Evolutionary conservation across 1,284 basidiomycete genomes (phyloP).

Genomic region (Rhodotorula sp.): DNA sequence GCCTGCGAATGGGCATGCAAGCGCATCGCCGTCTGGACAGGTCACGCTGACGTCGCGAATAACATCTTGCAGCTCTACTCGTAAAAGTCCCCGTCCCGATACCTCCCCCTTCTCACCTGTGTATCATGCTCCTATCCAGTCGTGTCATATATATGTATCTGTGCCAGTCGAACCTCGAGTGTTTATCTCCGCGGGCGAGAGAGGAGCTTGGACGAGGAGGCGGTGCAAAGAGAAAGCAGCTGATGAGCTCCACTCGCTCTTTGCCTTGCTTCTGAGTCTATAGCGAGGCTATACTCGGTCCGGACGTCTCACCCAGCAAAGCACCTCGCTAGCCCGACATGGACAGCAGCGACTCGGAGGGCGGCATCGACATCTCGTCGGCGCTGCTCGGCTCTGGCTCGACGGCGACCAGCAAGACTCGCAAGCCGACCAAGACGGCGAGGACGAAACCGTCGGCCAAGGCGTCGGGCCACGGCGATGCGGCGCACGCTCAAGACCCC

Average conservation of each 20-base stretch:
- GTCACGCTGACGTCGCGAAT: too few species aligned
- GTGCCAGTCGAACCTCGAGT: too few species aligned
- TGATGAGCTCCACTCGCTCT: not conserved
- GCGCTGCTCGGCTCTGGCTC: constrained; percentile 17
- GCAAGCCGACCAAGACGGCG: constrained; percentile 3
- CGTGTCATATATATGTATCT: too few species aligned
- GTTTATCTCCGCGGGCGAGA: constrained; percentile 51
- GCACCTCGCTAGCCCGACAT: not conserved
- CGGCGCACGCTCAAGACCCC: not conserved
- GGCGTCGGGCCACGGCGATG: not conserved
- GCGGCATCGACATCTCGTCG: constrained; percentile 31
- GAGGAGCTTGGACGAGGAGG: constrained; percentile 68
- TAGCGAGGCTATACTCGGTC: constrained; percentile 65
- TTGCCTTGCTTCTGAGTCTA: constrained; percentile 60
- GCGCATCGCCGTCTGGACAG: too few species aligned
- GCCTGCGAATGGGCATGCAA: too few species aligned
- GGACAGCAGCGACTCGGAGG: constrained; percentile 8
- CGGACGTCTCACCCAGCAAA: not conserved
- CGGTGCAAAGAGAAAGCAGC: constrained; percentile 50
- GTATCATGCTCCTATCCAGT: too few species aligned
- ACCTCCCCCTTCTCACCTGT: too few species aligned
- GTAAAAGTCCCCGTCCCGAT: too few species aligned
- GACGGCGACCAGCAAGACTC: not conserved
- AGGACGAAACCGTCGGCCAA: not conserved
- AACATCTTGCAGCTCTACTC: too few species aligned